phyloP scores from a whole-genome alignment of 176 grass and related monocot genomes.

The Tillandsia leiboldiana region DNA sequence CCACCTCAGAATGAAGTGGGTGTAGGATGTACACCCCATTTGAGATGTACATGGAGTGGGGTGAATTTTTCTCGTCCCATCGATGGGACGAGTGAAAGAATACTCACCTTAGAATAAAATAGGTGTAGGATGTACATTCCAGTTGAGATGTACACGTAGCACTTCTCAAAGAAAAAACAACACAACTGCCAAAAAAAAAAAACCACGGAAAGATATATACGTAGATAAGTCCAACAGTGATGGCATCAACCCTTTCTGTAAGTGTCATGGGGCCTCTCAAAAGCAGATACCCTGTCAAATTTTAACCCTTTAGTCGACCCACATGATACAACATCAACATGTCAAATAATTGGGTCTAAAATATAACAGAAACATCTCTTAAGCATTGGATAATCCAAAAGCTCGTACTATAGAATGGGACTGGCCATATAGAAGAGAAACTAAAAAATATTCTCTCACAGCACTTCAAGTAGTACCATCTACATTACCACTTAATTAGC shows the following conservation, averaged over 20 bases:
- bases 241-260: not conserved
- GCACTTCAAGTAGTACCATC: constrained; percentile 1
- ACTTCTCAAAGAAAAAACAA: not conserved
- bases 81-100: too few species aligned
- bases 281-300: constrained; percentile 4
- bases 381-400: constrained; percentile 1
- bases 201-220: not conserved
- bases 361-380: not conserved
- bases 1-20: too few species aligned
- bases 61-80: too few species aligned
- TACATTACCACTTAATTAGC: not conserved
- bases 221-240: not conserved
- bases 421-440: not conserved
- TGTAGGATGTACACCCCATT: too few species aligned
- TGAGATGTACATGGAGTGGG: too few species aligned
- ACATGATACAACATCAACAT: constrained; percentile 4
- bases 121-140: too few species aligned
- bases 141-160: too few species aligned
- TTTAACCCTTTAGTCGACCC: not conserved
- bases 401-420: not conserved
- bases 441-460: not conserved
- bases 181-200: not conserved
- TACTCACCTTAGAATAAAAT: too few species aligned
- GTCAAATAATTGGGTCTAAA: constrained; percentile 1
- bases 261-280: not conserved